These are phyloP conservation scores for Sugiyamaella neomexicana DNA, from an alignment of 1,139 yeast genomes.

Conservation along the genomic window DNA sequence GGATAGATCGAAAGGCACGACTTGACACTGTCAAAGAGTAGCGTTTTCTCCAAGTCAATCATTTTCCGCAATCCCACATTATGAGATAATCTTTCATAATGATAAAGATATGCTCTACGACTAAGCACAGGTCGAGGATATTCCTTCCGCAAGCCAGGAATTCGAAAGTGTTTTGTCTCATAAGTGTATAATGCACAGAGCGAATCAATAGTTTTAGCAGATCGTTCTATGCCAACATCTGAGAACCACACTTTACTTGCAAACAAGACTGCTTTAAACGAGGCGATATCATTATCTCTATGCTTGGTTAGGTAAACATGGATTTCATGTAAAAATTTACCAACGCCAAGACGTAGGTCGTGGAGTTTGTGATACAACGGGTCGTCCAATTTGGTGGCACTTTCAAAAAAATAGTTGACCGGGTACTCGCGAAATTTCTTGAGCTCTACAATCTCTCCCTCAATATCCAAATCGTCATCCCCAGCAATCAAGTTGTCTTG, in stretches of 20 bases:
- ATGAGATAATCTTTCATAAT: conserved; percentile 69
- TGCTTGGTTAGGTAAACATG: conserved; percentile 51
- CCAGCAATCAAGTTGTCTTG: conserved; percentile 37
- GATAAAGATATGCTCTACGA: conserved; percentile 73
- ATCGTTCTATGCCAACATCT: conserved; percentile 76
- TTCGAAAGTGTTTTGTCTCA: conserved; percentile 49
- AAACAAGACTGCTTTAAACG: conserved; percentile 64
- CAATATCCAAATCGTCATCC: conserved; percentile 47
- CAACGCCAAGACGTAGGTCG: conserved; percentile 59
- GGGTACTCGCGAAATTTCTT: conserved; percentile 41
- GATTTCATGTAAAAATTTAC: conserved; percentile 64
- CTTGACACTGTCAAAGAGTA: conserved; percentile 68
- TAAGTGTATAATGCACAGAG: conserved; percentile 48
- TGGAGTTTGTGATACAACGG: conserved; percentile 63
- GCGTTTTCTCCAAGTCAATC: conserved; percentile 60
- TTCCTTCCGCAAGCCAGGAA: conserved; percentile 62
- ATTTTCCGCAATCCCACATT: conserved; percentile 77
- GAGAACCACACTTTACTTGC: conserved; percentile 78
- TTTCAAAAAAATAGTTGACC: conserved; percentile 51
- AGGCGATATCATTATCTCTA: conserved; percentile 66
- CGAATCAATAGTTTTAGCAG: conserved; percentile 57
- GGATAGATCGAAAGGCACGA: conserved; percentile 72
- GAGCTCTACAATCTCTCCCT: conserved; percentile 36
- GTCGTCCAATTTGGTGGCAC: conserved; percentile 33
- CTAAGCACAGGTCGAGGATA: conserved; percentile 78